Evolutionary conservation across 495 filamentous ascomycete species (phyloP).

Genomic region (Neurospora sp.): DNA sequence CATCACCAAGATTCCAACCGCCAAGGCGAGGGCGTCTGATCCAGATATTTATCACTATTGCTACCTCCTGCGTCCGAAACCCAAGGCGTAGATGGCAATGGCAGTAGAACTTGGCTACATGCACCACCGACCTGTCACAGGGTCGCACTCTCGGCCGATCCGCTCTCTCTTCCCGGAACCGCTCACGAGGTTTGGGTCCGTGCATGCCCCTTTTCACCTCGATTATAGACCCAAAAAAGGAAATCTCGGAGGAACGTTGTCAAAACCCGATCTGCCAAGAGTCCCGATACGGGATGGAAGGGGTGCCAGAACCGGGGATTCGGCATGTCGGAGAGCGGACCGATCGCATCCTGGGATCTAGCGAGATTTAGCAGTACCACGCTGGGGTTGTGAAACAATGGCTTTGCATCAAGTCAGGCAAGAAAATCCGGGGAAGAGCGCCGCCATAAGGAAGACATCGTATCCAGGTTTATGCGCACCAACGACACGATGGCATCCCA

Average conservation of each 20-base stretch:
- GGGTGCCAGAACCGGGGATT: not conserved
- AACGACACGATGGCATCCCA: not conserved
- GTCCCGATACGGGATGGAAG: not conserved
- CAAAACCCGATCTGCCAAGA: not conserved
- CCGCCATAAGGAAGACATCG: not conserved
- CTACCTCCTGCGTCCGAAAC: constrained; percentile 25
- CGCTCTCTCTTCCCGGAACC: not conserved
- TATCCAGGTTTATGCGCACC: not conserved
- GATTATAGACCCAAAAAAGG: not conserved
- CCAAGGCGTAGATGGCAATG: not conserved
- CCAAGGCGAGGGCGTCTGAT: constrained; percentile 22
- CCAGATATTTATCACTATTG: constrained; percentile 29
- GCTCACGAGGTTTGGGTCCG: not conserved
- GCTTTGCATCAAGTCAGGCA: not conserved
- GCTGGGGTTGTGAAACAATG: not conserved
- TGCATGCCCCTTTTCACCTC: not conserved
- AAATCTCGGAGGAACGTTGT: not conserved
- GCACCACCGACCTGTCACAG: not conserved
- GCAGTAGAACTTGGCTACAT: not conserved
- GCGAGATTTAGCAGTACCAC: not conserved
- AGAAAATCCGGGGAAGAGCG: not conserved
- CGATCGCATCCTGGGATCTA: not conserved
- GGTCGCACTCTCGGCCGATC: not conserved
- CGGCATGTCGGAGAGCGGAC: not conserved
- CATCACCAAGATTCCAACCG: constrained; percentile 21